Evolutionary conservation across 805 yeast genomes (phyloP).

Genomic region (Hanseniaspora valbyensis): DNA sequence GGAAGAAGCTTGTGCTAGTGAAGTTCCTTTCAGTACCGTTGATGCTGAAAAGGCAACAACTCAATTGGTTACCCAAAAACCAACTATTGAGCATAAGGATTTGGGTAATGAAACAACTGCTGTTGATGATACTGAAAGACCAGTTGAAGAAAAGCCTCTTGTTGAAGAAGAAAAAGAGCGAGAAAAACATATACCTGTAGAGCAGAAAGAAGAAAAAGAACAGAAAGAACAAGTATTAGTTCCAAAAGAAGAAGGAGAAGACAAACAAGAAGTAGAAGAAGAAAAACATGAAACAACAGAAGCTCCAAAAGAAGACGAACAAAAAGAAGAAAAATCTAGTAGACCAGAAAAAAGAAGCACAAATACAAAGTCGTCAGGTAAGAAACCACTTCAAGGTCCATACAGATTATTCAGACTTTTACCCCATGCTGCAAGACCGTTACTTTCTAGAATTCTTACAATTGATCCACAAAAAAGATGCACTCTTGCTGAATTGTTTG

Average conservation of each 20-base stretch:
- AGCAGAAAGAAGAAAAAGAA: constrained; percentile 1
- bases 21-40: constrained; percentile 7
- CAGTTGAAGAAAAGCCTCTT: neutral
- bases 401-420: constrained; percentile 67
- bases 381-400: constrained; percentile 65
- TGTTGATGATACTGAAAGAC: constrained; percentile 7
- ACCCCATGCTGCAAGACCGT: constrained; percentile 76
- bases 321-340: constrained; percentile 12
- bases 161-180: neutral
- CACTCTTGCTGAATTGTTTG: constrained; percentile 50
- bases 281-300: constrained; percentile 6
- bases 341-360: constrained; percentile 27
- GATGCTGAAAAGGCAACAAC: constrained; percentile 7
- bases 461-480: constrained; percentile 55
- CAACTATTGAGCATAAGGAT: neutral
- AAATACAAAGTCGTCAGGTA: constrained; percentile 22
- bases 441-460: constrained; percentile 53
- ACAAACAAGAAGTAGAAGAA: too few species aligned
- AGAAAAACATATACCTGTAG: neutral
- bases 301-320: constrained; percentile 15
- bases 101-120: constrained; percentile 5
- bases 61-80: neutral
- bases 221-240: constrained; percentile 12
- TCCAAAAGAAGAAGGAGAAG: constrained; percentile 17
- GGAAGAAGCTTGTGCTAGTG: constrained; percentile 16